A percentile compares a stretch with the other conserved stretches of the same genome.
Evolutionary conservation across 2,329 filamentous ascomycete species (phyloP).

Genomic region (Biscogniauxia mediterranea): DNA sequence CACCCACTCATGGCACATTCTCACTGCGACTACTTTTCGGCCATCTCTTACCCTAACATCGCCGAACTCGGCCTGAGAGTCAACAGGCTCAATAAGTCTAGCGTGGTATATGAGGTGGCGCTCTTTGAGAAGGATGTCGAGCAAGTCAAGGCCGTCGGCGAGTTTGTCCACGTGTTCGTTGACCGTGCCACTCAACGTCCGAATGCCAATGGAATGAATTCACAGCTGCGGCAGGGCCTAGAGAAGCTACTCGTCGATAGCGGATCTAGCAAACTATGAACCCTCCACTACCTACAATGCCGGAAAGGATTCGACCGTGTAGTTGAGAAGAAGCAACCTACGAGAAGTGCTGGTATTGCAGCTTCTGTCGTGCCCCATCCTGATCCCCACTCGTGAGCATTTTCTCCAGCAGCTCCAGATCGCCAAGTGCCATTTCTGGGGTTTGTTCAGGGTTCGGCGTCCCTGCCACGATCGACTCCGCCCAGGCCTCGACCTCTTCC

Average conservation of each 20-base stretch:
- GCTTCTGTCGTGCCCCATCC: constrained; percentile 38
- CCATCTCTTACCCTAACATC: constrained; percentile 76
- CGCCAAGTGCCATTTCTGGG: constrained; percentile 57
- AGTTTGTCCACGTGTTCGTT: constrained; percentile 88
- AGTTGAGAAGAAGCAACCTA: constrained; percentile 2
- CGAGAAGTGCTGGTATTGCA: constrained; percentile 38
- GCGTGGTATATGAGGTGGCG: constrained; percentile 86
- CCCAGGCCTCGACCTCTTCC: constrained; percentile 62
- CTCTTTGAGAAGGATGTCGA: constrained; percentile 76
- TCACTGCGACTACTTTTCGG: constrained; percentile 81
- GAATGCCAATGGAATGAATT: constrained; percentile 61
- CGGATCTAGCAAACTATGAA: constrained; percentile 28
- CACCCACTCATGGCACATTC: constrained; percentile 84
- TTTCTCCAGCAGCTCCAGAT: constrained; percentile 58
- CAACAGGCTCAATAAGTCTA: constrained; percentile 79
- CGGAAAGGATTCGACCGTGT: background rate
- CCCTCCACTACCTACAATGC: background rate
- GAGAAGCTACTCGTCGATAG: constrained; percentile 49
- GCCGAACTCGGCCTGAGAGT: constrained; percentile 81
- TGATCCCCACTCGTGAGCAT: constrained; percentile 48
- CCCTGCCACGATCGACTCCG: constrained; percentile 48
- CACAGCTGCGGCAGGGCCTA: constrained; percentile 56
- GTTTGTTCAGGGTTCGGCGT: constrained; percentile 49
- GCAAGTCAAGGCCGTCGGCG: constrained; percentile 77
- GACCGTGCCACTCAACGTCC: constrained; percentile 69